phyloP scores from a whole-genome alignment of 305 asterid species.

The Rubia tinctorum region DNA sequence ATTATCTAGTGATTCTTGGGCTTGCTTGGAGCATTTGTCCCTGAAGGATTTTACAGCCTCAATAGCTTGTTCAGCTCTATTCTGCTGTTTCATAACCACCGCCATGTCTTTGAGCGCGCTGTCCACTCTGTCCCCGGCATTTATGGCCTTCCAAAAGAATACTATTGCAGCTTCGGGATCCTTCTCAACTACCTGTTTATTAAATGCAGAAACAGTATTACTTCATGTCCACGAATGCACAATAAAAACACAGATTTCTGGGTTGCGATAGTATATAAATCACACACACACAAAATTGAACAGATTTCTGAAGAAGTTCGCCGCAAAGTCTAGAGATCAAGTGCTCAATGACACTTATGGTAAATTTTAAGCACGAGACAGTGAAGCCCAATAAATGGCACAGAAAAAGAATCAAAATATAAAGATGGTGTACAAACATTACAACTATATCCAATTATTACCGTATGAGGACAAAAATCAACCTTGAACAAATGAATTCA shows the following conservation, averaged over 20 bases:
- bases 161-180: conserved; percentile 65
- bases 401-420: background rate
- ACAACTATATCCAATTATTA: background rate
- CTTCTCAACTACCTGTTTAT: conserved; percentile 60
- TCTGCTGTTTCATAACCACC: conserved; percentile 79
- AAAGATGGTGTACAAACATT: background rate
- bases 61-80: conserved; percentile 78
- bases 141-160: conserved; percentile 78
- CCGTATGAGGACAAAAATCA: background rate
- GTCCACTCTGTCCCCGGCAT: conserved; percentile 77
- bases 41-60: conserved; percentile 72
- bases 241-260: background rate
- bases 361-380: too few species aligned
- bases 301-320: background rate
- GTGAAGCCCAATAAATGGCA: background rate
- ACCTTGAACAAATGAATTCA: background rate
- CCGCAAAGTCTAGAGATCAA: background rate
- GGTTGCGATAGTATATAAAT: background rate
- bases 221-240: background rate
- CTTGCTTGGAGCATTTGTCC: conserved; percentile 66
- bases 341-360: background rate
- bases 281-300: background rate
- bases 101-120: conserved; percentile 96
- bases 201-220: background rate
- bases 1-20: conserved; percentile 86